Conservation (phyloP, 106 monocot genomes). For the Allium sativum region DNA sequence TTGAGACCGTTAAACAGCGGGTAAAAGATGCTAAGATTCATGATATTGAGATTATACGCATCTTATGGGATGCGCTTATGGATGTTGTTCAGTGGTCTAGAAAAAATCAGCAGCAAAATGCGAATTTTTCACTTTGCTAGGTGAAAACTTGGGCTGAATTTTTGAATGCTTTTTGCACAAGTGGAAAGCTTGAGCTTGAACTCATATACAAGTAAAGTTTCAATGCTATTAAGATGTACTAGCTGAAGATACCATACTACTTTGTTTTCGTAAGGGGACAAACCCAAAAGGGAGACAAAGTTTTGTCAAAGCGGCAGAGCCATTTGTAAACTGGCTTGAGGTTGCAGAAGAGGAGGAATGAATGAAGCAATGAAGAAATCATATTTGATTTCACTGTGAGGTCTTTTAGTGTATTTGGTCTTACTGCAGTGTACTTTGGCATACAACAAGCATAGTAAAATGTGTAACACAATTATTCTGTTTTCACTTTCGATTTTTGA, state of each 20-base stretch:
- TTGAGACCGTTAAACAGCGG: conserved; percentile 68
- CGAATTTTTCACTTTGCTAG: conserved; percentile 82
- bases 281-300: conserved; percentile 67
- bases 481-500: too few species aligned
- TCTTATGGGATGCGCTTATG: conserved; percentile 93
- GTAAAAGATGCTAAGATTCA: conserved; percentile 80
- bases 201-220: conserved; percentile 79
- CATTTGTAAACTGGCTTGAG: conserved; percentile 28
- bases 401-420: too few species aligned
- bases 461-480: too few species aligned
- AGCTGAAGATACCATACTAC: conserved; percentile 59
- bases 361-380: too few species aligned
- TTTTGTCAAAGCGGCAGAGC: conserved; percentile 50
- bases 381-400: too few species aligned
- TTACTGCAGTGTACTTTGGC: too few species aligned
- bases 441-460: too few species aligned
- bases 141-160: conserved; percentile 89
- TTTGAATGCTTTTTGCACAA: conserved; percentile 77
- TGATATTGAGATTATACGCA: conserved; percentile 79
- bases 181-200: conserved; percentile 77
- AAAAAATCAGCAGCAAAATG: conserved; percentile 99
- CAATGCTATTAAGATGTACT: conserved; percentile 61
- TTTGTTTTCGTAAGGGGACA: conserved; percentile 44
- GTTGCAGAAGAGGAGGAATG: conserved; percentile 4
- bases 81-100: conserved; percentile 99